Evolutionary conservation across 2,329 filamentous ascomycete genomes (phyloP).

Genomic region (Apiospora pterosperma): DNA sequence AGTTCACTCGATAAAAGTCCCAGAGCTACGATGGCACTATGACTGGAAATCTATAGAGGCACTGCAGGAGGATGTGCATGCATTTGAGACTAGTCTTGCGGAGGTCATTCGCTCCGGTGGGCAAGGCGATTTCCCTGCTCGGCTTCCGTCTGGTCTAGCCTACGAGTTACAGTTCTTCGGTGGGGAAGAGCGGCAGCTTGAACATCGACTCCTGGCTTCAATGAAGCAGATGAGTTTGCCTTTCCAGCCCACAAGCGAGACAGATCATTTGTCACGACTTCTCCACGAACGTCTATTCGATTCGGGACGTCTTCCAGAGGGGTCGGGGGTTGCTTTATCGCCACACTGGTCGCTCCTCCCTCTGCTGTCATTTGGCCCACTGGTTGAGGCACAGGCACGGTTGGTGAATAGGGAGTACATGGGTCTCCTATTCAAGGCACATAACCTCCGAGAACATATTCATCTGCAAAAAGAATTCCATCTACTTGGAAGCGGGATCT

Average conservation of each 20-base stretch:
- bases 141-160: constrained; percentile 4
- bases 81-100: constrained; percentile 45
- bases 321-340: constrained; percentile 30
- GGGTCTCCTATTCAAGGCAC: constrained; percentile 68
- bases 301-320: constrained; percentile 12
- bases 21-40: constrained; percentile 64
- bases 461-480: constrained; percentile 76
- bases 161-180: constrained; percentile 45
- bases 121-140: neutral
- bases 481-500: constrained; percentile 79
- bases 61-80: constrained; percentile 57
- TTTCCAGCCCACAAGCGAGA: constrained; percentile 14
- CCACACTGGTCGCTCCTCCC: constrained; percentile 61
- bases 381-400: constrained; percentile 70
- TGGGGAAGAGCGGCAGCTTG: constrained; percentile 42
- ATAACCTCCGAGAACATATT: constrained; percentile 70
- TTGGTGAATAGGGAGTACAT: constrained; percentile 77
- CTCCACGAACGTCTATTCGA: constrained; percentile 37
- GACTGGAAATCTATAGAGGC: constrained; percentile 66
- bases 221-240: constrained; percentile 43
- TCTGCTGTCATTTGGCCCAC: constrained; percentile 70
- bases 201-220: constrained; percentile 45
- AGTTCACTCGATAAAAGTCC: constrained; percentile 45
- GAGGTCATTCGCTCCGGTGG: constrained; percentile 23
- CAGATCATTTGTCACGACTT: constrained; percentile 36